Evolutionary conservation across 2,329 filamentous ascomycete species (phyloP).

Genomic region (Cylindrodendrum hubeiense): DNA sequence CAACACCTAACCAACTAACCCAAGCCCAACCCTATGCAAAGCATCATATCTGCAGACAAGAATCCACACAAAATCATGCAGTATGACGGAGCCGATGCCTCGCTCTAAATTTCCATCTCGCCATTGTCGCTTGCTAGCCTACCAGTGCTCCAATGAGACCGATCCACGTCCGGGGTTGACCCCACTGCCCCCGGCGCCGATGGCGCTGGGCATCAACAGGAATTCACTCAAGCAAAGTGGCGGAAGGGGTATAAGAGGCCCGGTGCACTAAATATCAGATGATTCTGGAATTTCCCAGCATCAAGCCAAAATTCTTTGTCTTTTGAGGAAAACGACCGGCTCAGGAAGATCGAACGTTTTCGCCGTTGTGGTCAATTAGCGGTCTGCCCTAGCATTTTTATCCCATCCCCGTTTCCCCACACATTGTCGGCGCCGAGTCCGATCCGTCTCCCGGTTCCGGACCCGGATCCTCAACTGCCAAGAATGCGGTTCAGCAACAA

Average conservation of each 20-base stretch:
- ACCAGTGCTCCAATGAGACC: constrained; percentile 44
- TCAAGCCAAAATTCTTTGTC: background rate
- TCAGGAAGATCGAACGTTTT: background rate
- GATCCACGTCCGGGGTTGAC: constrained; percentile 43
- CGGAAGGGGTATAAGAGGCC: constrained; percentile 29
- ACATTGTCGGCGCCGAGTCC: constrained; percentile 29
- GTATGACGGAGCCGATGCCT: constrained; percentile 28
- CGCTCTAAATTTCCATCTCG: constrained; percentile 28
- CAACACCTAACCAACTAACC: constrained; percentile 1
- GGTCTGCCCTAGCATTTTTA: background rate
- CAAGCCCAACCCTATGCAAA: constrained; percentile 26
- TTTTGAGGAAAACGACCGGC: background rate
- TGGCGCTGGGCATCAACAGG: constrained; percentile 44
- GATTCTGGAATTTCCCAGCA: background rate
- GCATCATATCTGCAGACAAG: constrained; percentile 22
- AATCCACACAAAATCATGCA: constrained; percentile 15
- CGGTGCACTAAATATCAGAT: background rate
- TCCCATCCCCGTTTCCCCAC: constrained; percentile 25
- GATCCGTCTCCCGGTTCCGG: constrained; percentile 23
- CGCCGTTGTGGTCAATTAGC: background rate
- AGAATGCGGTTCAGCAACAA: constrained; percentile 24
- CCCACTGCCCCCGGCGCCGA: constrained; percentile 25
- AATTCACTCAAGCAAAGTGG: constrained; percentile 31
- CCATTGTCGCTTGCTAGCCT: constrained; percentile 27
- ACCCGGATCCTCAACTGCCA: constrained; percentile 6